These are phyloP conservation scores for Omphalea diandra DNA, from an alignment of 441 rosid species.

Conservation along the genomic window DNA sequence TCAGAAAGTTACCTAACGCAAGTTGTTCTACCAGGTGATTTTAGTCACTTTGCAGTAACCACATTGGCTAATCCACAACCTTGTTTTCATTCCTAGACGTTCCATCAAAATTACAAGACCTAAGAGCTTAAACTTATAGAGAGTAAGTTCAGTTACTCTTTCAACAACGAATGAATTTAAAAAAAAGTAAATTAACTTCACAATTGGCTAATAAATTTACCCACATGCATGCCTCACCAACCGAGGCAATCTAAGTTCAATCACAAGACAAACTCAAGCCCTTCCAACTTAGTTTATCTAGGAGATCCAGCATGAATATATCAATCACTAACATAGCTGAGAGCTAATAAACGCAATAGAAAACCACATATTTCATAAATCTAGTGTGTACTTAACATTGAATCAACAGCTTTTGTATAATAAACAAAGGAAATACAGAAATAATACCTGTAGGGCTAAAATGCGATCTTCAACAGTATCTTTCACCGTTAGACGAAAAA, in stretches of 20 bases:
- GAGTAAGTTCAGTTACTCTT: neutral
- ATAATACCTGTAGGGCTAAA: conserved; percentile 68
- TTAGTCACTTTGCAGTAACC: too few species aligned
- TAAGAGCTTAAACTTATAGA: too few species aligned
- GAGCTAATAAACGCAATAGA: neutral
- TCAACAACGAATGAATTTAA: neutral
- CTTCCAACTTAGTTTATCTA: neutral
- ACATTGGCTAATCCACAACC: conserved; percentile 8
- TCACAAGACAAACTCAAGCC: neutral
- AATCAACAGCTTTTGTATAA: neutral
- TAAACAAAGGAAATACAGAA: neutral
- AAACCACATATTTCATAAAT: neutral
- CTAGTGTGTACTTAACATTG: neutral
- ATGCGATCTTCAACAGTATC: conserved; percentile 93
- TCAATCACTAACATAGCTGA: neutral
- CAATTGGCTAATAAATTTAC: neutral
- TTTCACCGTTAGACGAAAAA: conserved; percentile 79
- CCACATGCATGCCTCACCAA: neutral
- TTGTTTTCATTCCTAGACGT: neutral
- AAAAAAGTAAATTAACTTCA: neutral
- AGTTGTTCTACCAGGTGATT: too few species aligned
- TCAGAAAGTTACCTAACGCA: too few species aligned
- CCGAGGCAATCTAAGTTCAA: neutral
- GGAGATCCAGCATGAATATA: too few species aligned
- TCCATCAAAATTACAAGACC: neutral